Evolutionary conservation across 495 filamentous ascomycete genomes (phyloP), one percentile per base, ranked within the genome.

Genomic region (Penicillium cinerascens): DNA sequence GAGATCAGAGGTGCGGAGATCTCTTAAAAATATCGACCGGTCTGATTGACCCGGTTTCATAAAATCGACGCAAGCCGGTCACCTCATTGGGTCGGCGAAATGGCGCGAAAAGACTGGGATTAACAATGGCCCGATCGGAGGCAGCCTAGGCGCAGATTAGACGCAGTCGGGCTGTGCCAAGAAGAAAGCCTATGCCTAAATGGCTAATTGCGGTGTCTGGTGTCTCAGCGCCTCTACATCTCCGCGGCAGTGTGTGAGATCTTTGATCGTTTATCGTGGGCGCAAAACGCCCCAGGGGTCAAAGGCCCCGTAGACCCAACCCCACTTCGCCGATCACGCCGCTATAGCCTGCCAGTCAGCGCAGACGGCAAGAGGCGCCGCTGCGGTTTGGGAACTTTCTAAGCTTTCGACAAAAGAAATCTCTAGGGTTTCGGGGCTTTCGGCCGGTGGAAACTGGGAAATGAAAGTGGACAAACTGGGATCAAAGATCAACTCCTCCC

Each of bases 11-110:
- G n/a, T n/a, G n/a, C n/a, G n/a, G n/a, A n/a, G n/a, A n/a, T n/a
- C n/a, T n/a, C n/a, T n/a, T n/a, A n/a, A n/a, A n/a, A n/a, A n/a
- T n/a, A n/a, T n/a, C n/a, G n/a, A 44, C 2, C 23, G 23, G 16
- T 11, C 26, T 44, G 44, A 48, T 54, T 54, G 51, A 16, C 25
- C 40, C 26, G 20, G 44, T 54, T 43, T 54, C 44, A 33, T 16
- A 27, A 47, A 48, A 26, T 25, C 13, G 26, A 43, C 27, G 38
- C 2, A 10, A 29, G 2, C 11, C 15, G 5, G 37, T 0, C 15
- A 8, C 3, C 1, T 36, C 13, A 53, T 48, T 43, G 51, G 44
- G 20, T 44, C 51, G 16, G 20, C 9, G 39, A 29, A 49, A 49
- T 44, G 39, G 44, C n/a, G 39, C 26, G 51, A 49, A 48, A 18